These are phyloP conservation scores for Gymnopus androsaceus DNA, from an alignment of 1,284 basidiomycete species.

Conservation along the genomic window DNA sequence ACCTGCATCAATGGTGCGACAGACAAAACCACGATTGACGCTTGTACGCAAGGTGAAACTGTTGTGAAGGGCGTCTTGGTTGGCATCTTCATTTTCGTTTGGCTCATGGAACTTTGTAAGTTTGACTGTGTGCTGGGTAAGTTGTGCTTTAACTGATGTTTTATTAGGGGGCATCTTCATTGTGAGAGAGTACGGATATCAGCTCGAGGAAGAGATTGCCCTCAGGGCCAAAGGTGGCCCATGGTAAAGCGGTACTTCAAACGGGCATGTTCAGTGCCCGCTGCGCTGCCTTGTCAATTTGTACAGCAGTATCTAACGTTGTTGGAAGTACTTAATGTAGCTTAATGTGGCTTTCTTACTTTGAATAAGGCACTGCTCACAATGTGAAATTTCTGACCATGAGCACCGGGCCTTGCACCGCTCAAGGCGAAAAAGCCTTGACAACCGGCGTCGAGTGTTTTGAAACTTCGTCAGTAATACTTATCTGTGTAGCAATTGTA, in stretches of 20 bases:
- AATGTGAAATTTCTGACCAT: too few species aligned
- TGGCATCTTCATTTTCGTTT: slow-evolving; percentile 40
- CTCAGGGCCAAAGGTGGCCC: slow-evolving; percentile 12
- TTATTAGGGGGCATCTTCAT: slow-evolving; percentile 43
- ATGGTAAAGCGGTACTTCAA: neutral
- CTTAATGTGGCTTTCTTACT: too few species aligned
- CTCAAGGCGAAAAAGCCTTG: too few species aligned
- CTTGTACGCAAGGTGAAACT: slow-evolving; percentile 38
- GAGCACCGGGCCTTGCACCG: too few species aligned
- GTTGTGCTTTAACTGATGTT: neutral
- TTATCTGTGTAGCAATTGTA: too few species aligned
- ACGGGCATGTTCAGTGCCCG: neutral
- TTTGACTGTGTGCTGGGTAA: slow-evolving; percentile 11
- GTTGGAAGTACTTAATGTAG: too few species aligned
- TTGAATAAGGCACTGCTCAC: too few species aligned
- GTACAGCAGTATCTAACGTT: too few species aligned
- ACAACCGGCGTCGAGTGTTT: too few species aligned
- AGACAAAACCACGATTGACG: slow-evolving; percentile 26
- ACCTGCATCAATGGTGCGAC: slow-evolving; percentile 36
- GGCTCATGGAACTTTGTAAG: slow-evolving; percentile 47
- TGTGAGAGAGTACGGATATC: slow-evolving; percentile 27
- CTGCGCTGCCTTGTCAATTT: too few species aligned
- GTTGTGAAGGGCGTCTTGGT: slow-evolving; percentile 42
- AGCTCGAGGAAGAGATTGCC: slow-evolving; percentile 18
- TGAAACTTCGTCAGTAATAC: too few species aligned